Percentiles rank a stretch among this genome's conserved stretches.
Evolutionary conservation across 306 rosid species (phyloP).

Genomic region (Acacia acuminata): DNA sequence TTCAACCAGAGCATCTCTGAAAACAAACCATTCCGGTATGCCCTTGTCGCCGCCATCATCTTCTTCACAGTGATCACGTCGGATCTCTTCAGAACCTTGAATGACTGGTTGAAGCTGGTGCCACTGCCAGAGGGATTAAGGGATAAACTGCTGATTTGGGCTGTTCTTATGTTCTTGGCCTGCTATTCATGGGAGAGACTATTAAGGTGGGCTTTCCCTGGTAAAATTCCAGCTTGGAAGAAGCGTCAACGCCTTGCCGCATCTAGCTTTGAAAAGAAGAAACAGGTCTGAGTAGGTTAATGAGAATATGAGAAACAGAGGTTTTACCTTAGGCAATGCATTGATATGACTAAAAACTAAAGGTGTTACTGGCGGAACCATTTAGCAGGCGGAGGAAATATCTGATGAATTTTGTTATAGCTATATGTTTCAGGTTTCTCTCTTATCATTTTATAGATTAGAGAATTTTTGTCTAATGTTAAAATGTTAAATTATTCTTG

Average conservation of each 20-base stretch:
- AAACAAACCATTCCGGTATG: conserved; percentile 82
- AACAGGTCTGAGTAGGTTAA: conserved; percentile 50
- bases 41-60: conserved; percentile 67
- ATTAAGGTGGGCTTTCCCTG: conserved; percentile 89
- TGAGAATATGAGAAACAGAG: neutral
- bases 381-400: conserved; percentile 14
- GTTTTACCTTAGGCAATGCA: conserved; percentile 23
- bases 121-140: conserved; percentile 88
- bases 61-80: conserved; percentile 89
- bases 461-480: conserved; percentile 32
- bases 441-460: conserved; percentile 27
- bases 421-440: conserved; percentile 16
- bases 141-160: conserved; percentile 82
- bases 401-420: conserved; percentile 33
- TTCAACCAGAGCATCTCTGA: conserved; percentile 95
- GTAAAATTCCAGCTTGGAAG: conserved; percentile 89
- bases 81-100: conserved; percentile 79
- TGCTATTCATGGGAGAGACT: conserved; percentile 94
- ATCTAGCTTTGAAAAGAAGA: conserved; percentile 70
- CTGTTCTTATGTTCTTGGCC: conserved; percentile 72
- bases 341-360: conserved; percentile 19
- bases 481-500: conserved; percentile 34
- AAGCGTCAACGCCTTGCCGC: conserved; percentile 73
- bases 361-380: conserved; percentile 22
- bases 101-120: conserved; percentile 86